These are phyloP conservation scores for Prillingera fragicola DNA, from an alignment of 1,284 basidiomycete species.

Conservation along the genomic window DNA sequence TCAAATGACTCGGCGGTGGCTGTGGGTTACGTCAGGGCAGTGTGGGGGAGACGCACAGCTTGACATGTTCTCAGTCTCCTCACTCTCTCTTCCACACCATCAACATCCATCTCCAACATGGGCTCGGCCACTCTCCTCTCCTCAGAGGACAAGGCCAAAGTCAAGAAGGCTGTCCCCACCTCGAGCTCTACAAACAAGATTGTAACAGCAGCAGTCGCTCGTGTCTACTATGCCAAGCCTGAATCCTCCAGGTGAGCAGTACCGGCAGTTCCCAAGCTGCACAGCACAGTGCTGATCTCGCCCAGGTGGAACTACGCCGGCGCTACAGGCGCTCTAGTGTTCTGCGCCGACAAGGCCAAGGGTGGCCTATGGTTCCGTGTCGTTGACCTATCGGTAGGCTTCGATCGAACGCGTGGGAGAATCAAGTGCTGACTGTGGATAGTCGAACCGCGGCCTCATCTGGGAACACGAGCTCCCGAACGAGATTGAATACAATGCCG, in stretches of 20 bases:
- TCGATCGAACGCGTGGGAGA: constrained; percentile 2
- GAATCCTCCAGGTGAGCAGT: constrained; percentile 29
- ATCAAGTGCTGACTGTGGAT: constrained; percentile 6
- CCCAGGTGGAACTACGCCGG: constrained; percentile 76
- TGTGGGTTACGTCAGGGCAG: too few relatives aligned
- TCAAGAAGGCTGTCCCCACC: constrained; percentile 61
- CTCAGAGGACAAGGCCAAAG: constrained; percentile 66
- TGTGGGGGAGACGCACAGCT: too few relatives aligned
- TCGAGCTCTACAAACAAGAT: constrained; percentile 58
- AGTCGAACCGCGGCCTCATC: constrained; percentile 75
- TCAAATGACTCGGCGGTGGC: too few relatives aligned
- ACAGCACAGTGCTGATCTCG: constrained; percentile 18
- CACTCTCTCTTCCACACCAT: neutral
- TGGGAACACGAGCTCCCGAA: constrained; percentile 94
- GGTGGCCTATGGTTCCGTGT: constrained; percentile 64
- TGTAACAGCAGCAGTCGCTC: constrained; percentile 65
- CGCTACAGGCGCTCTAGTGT: constrained; percentile 72
- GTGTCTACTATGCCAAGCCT: constrained; percentile 65
- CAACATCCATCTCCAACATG: constrained; percentile 10
- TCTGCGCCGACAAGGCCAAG: constrained; percentile 60
- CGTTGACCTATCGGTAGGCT: constrained; percentile 64
- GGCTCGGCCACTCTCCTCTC: constrained; percentile 51
- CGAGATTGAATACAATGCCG: constrained; percentile 75
- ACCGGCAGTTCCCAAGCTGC: neutral
- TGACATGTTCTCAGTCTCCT: too few relatives aligned